These are phyloP conservation scores for Isoetes engelmannii DNA, from an alignment of 83 land plant genomes.

Conservation along the genomic window DNA sequence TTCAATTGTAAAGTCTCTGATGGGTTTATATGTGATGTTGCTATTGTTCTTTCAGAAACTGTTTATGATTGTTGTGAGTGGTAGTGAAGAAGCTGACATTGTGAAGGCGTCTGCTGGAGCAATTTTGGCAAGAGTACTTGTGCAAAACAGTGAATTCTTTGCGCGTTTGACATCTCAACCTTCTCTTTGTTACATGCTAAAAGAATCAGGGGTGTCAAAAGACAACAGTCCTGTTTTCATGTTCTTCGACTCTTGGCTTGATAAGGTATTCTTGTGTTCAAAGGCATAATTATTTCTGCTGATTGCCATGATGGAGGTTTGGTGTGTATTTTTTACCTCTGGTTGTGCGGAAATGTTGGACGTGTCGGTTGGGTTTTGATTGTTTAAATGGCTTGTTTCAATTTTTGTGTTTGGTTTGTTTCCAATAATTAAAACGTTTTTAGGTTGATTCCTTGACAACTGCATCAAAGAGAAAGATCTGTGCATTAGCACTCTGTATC, in stretches of 20 bases:
- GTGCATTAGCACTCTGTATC: slow-evolving; percentile 77
- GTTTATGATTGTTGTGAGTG: slow-evolving; percentile 25
- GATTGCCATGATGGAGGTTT: neutral
- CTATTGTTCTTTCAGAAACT: slow-evolving; percentile 19
- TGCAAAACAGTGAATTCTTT: slow-evolving; percentile 77
- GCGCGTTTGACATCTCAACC: slow-evolving; percentile 73
- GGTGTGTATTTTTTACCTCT: neutral
- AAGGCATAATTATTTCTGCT: neutral
- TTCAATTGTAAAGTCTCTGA: too few relatives aligned
- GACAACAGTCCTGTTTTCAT: slow-evolving; percentile 65
- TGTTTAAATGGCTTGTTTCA: neutral
- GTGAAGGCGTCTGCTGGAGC: slow-evolving; percentile 71
- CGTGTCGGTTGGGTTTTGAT: neutral
- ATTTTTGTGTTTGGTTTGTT: neutral
- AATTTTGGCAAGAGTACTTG: slow-evolving; percentile 83
- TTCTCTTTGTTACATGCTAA: slow-evolving; percentile 50
- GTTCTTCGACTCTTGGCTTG: slow-evolving; percentile 91
- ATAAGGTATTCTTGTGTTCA: slow-evolving; percentile 53
- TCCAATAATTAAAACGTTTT: neutral
- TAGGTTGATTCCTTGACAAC: slow-evolving; percentile 75
- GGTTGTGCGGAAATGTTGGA: neutral
- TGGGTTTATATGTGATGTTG: neutral
- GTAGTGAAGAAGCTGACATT: slow-evolving; percentile 33
- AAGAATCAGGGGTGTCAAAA: slow-evolving; percentile 45
- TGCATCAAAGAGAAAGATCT: slow-evolving; percentile 48